phyloP scores from a whole-genome alignment of 2,329 filamentous ascomycete genomes.

The Helicocarpus griseus region DNA sequence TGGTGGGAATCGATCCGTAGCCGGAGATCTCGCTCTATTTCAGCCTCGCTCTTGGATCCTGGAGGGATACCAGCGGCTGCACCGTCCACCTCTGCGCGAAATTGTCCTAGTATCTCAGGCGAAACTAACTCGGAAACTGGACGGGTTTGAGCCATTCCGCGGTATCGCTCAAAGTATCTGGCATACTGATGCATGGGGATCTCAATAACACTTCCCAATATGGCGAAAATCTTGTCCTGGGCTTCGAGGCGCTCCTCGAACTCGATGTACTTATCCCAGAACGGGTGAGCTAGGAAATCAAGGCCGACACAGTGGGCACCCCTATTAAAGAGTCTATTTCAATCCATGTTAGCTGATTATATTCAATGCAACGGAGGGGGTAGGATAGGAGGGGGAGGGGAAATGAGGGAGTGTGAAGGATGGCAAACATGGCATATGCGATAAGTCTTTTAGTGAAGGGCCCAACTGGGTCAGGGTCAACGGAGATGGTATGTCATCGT shows the following conservation, averaged over 20 bases:
- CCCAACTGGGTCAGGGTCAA: conserved; percentile 28
- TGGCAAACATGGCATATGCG: conserved; percentile 39
- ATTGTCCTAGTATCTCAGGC: conserved; percentile 55
- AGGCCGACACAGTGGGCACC: conserved; percentile 75
- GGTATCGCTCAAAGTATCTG: conserved; percentile 87
- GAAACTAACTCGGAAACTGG: conserved; percentile 66
- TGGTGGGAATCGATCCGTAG: conserved; percentile 70
- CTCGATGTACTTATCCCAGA: conserved; percentile 98
- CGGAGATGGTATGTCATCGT: conserved; percentile 27
- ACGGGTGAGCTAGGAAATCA: conserved; percentile 87
- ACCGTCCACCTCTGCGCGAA: conserved; percentile 60
- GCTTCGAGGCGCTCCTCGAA: conserved; percentile 87
- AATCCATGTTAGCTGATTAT: conserved; percentile 29
- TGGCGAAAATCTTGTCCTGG: conserved; percentile 72
- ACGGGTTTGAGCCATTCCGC: conserved; percentile 60
- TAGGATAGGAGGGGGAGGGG: conserved; percentile 23
- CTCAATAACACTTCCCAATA: conserved; percentile 71
- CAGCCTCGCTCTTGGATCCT: conserved; percentile 55
- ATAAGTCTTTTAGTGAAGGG: conserved; percentile 26
- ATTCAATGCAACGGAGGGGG: conserved; percentile 10
- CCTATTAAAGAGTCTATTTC: conserved; percentile 75
- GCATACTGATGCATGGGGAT: conserved; percentile 95
- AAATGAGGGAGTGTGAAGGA: conserved; percentile 25
- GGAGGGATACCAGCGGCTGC: conserved; percentile 34
- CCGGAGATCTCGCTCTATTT: conserved; percentile 75